These are phyloP conservation scores for Acacia pycnantha DNA, from an alignment of 331 rosid species.

Conservation along the genomic window DNA sequence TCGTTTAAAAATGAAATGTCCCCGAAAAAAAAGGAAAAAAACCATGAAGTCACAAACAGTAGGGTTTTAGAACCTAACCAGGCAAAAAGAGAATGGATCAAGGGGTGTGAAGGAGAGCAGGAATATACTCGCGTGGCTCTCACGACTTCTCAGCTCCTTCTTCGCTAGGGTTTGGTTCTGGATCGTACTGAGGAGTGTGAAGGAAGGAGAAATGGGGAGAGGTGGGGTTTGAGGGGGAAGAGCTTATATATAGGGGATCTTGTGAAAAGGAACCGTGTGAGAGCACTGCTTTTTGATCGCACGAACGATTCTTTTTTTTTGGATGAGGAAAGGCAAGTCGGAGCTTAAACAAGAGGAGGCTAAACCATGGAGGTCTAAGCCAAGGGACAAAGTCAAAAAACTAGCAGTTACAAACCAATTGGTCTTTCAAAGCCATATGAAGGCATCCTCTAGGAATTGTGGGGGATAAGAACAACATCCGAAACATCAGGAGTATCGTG, in stretches of 20 bases:
- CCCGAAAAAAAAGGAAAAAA: background rate
- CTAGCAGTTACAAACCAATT: no score
- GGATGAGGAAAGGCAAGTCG: no score
- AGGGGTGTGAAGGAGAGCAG: background rate
- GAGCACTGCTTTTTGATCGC: background rate
- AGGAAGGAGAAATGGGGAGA: background rate
- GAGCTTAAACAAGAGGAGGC: no score
- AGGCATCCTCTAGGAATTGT: no score
- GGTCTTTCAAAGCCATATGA: no score
- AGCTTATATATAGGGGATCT: background rate
- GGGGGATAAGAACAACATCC: no score
- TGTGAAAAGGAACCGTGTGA: background rate
- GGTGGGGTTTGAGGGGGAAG: background rate
- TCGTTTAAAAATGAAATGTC: background rate
- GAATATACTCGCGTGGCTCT: background rate
- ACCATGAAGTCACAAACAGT: background rate
- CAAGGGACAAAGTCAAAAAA: no score
- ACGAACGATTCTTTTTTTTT: no score
- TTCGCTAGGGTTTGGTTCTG: slow-evolving; percentile 44
- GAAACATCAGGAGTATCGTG: no score
- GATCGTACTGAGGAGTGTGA: slow-evolving; percentile 35
- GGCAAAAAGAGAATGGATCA: slow-evolving; percentile 12
- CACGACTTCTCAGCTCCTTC: slow-evolving; percentile 26
- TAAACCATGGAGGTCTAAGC: no score
- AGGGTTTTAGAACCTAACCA: slow-evolving; percentile 25